Evolutionary conservation across 1,139 yeast species (phyloP), one percentile per base, ranked within the genome.

Genomic region (Yamadazyma siamensis): DNA sequence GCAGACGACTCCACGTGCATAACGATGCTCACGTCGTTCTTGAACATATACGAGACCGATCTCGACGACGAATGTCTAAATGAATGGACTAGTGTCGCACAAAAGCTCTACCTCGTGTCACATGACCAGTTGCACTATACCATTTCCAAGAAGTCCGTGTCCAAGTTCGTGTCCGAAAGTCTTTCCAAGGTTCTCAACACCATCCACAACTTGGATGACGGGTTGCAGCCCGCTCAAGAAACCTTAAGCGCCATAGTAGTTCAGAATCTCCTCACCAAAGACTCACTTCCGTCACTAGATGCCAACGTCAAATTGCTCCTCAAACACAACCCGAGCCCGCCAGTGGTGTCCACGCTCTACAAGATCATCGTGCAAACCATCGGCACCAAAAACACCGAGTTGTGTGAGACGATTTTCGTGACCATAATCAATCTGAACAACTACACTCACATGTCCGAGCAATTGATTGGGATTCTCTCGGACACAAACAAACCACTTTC

Each of bases 401-500:
- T 54, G 7, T 65, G 70, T 41, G 83, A 77, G 48, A 55, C 59
- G 5, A 40, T 71, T 2, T 77, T 64, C 42, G 46, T 54, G 11
- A 29, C 54, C 6, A 59, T 76, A 9, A 58, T 64, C 3, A 33
- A 46, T 7, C 36, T 35, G 3, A 38, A 47, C 1, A 46, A 54
- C 11, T 59, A 56, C 36, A 59, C 61, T 5, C 36, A 49, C 1
- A 47, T 68, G 16, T 52, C 76, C 1, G 67, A 71, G 23, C 28
- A 40, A 1, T 49, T 77, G 20, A 54, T 77, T 27, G 53, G 48
- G 12, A 54, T 54, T 16, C 52, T 72, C 29, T 56, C 68, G 2
- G 40, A 52, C 5, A 57, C 66, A 2, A 72, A 72, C 37, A 72
- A 66, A 40, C 59, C 78, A 0, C 50, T 78, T 28, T 71, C 82